phyloP scores from a whole-genome alignment of 1,139 yeast species.

The Debaryomycetaceae sp. region DNA sequence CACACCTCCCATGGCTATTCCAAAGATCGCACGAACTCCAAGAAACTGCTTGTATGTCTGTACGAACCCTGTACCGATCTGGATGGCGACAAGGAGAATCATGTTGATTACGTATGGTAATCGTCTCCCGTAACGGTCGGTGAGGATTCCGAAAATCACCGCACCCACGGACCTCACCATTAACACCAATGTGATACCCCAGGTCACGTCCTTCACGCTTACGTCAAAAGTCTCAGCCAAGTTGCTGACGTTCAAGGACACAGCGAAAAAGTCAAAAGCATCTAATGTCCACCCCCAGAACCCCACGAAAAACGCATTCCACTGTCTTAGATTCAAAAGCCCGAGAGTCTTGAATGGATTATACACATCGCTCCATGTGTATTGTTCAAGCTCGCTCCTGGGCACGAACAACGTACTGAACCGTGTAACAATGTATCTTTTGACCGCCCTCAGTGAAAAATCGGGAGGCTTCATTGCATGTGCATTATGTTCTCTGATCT shows the following conservation, averaged over 20 bases:
- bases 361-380: slow-evolving; percentile 25
- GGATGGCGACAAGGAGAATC: slow-evolving; percentile 49
- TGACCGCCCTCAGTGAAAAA: slow-evolving; percentile 23
- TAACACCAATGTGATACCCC: slow-evolving; percentile 72
- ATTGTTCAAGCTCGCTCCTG: slow-evolving; percentile 25
- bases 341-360: slow-evolving; percentile 27
- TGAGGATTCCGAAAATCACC: slow-evolving; percentile 55
- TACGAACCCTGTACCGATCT: slow-evolving; percentile 65
- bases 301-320: slow-evolving; percentile 22
- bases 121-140: slow-evolving; percentile 65
- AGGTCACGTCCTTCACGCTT: slow-evolving; percentile 51
- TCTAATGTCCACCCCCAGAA: slow-evolving; percentile 60
- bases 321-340: slow-evolving; percentile 14
- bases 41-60: slow-evolving; percentile 55
- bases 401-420: slow-evolving; percentile 31
- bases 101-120: slow-evolving; percentile 59
- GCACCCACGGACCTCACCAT: slow-evolving; percentile 74
- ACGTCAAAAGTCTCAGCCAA: slow-evolving; percentile 50
- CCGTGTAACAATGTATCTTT: slow-evolving; percentile 26
- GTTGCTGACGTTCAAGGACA: slow-evolving; percentile 51
- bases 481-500: slow-evolving; percentile 23
- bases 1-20: slow-evolving; percentile 68
- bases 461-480: slow-evolving; percentile 33
- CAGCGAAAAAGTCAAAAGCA: slow-evolving; percentile 69
- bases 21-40: slow-evolving; percentile 64